Percentiles rank a stretch among this genome's conserved stretches.
phyloP scores from a whole-genome alignment of 495 filamentous ascomycete species.

The Neurospora sp. region DNA sequence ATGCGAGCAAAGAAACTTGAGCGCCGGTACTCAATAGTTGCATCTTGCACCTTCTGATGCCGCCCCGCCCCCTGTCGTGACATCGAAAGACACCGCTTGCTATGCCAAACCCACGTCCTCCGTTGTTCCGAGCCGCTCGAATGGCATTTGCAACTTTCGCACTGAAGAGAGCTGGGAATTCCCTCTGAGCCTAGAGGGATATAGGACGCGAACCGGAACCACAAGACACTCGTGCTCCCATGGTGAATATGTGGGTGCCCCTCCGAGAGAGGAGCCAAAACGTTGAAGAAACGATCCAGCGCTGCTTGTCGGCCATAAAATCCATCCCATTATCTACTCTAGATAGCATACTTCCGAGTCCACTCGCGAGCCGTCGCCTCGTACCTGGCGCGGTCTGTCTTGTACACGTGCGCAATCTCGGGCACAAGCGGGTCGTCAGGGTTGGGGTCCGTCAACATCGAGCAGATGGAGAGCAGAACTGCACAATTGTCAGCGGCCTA shows the following conservation, averaged over 20 bases:
- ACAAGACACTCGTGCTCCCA: neutral
- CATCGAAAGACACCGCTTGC: neutral
- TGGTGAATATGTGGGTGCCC: neutral
- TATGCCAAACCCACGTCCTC: neutral
- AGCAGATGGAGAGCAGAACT: constrained; percentile 98
- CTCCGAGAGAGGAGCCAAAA: neutral
- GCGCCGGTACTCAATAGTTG: neutral
- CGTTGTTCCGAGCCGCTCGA: neutral
- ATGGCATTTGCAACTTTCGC: neutral
- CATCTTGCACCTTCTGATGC: neutral
- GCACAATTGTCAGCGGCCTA: neutral
- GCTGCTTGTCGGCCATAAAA: constrained; percentile 1
- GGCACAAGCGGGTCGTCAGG: constrained; percentile 96
- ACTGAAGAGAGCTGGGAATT: neutral
- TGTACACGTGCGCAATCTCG: constrained; percentile 99
- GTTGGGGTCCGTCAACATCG: constrained; percentile 99
- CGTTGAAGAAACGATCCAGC: constrained; percentile 4
- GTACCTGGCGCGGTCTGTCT: constrained; percentile 92
- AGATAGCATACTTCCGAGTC: constrained; percentile 98
- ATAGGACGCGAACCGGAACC: neutral
- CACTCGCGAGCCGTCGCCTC: constrained; percentile 96
- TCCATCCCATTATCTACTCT: constrained; percentile 7
- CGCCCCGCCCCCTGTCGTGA: neutral
- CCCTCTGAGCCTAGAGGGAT: neutral
- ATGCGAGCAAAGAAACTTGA: neutral